phyloP scores from a whole-genome alignment of 2,329 filamentous ascomycete species.

The Cordyceps pruinosa region DNA sequence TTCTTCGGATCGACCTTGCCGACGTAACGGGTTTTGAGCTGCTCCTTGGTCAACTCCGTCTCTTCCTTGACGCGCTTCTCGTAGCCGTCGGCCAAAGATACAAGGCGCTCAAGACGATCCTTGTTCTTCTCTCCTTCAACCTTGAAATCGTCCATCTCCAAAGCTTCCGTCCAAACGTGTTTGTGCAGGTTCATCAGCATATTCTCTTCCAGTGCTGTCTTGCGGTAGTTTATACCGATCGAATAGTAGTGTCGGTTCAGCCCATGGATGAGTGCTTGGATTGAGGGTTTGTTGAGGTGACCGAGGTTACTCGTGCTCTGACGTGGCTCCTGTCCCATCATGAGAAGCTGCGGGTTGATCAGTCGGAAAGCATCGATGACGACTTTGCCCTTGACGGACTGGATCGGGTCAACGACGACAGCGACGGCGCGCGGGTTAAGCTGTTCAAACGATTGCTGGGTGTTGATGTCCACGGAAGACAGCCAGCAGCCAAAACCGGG shows the following conservation, averaged over 20 bases:
- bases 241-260: conserved; percentile 99
- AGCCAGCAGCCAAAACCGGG: conserved; percentile 99
- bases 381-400: conserved; percentile 98
- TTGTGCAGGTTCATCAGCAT: conserved; percentile 99
- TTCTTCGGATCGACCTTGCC: conserved; percentile 99
- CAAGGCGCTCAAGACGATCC: conserved; percentile 79
- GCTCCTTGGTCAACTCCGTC: conserved; percentile 92
- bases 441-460: conserved; percentile 99
- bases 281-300: conserved; percentile 98
- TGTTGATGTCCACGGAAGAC: conserved; percentile 98
- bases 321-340: conserved; percentile 95
- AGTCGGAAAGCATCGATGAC: conserved; percentile 98
- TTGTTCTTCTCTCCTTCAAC: conserved; percentile 78
- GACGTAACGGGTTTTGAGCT: conserved; percentile 97
- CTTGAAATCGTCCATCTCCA: conserved; percentile 95
- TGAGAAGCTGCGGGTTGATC: conserved; percentile 94
- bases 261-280: conserved; percentile 96
- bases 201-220: conserved; percentile 95
- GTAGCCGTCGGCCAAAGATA: conserved; percentile 87
- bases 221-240: conserved; percentile 96
- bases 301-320: conserved; percentile 97
- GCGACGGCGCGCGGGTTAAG: conserved; percentile 93
- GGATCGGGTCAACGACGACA: conserved; percentile 96
- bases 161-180: conserved; percentile 96
- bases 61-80: conserved; percentile 99